phyloP scores from a whole-genome alignment of 495 filamentous ascomycete genomes.

The Podospora pseudoanserina region DNA sequence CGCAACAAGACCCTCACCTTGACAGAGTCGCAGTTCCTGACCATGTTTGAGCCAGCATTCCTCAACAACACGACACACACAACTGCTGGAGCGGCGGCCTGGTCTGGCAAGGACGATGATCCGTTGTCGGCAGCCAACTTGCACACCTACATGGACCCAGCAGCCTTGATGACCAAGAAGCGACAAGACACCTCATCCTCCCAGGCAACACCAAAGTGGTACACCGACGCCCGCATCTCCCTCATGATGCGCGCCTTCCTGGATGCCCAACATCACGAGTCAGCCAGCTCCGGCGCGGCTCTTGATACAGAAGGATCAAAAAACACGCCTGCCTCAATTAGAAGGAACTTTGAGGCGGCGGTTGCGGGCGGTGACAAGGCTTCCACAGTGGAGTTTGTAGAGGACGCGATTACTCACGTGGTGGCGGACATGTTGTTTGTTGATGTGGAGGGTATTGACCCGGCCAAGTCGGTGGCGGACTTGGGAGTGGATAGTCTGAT shows the following conservation, averaged over 20 bases:
- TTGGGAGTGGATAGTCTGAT: slow-evolving; percentile 50
- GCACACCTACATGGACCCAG: neutral
- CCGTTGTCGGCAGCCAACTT: neutral
- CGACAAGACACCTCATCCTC: neutral
- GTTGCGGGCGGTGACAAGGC: neutral
- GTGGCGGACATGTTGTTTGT: slow-evolving; percentile 19
- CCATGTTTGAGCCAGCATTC: neutral
- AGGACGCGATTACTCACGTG: neutral
- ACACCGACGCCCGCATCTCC: neutral
- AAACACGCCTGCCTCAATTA: neutral
- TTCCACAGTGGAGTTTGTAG: neutral
- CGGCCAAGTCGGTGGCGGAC: slow-evolving; percentile 24
- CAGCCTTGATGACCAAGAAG: neutral
- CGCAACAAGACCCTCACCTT: neutral
- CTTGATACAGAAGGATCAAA: neutral
- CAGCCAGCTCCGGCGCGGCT: neutral
- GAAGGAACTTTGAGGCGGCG: neutral
- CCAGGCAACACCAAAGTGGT: neutral
- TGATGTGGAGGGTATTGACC: slow-evolving; percentile 34
- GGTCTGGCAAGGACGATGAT: neutral
- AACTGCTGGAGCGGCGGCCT: neutral
- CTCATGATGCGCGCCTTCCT: neutral
- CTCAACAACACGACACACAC: neutral
- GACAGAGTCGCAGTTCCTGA: neutral
- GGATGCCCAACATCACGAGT: neutral